Base-by-base conservation (phyloP, 2,329 filamentous ascomycete genomes). In the Penicillium carneum region DNA sequence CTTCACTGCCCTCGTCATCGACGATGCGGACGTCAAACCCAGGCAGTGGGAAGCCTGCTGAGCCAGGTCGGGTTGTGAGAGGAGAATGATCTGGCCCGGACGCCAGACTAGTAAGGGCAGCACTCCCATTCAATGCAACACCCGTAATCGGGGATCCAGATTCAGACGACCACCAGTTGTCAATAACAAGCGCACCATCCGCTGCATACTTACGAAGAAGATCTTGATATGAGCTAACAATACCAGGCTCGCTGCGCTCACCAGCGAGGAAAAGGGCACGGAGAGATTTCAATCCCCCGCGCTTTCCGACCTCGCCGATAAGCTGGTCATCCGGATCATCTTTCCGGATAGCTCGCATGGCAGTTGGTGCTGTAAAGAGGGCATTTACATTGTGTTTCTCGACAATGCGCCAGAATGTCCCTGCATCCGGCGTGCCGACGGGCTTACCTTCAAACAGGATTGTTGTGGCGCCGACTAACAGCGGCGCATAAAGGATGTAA, bases 401-500 rank as follows among this genome's bases (percentile, higher is more conserved):
- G 4, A 96, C 78, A 18, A 97, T 87, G 2, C 93, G 84, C 93
- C 93, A 98, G 74, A 97, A 95, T 0, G 90, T 90, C 6, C 91
- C 90, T 0, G 92, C 90, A 69, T 97, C 88, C 0, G 93, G 93
- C 0, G 93, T 97, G 4, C 93, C 93, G 12, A 97, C 84, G 0
- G 93, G 93, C 68, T 97, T 97, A n/a, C 93, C 94, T 79, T 97
- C 93, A 75, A 93, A 97, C 0, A 97, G 82, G 1, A 97, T 86
- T 0, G 92, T 96, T 1, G 93, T 89, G 1, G 93, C 93, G 5
- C 93, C 93, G 0, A 90, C 87, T 1, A 97, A 85, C 6, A 98
- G 85, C 12, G 93, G 93, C 4, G 87, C 93, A 72, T 97, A 97
- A 12, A 97, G 82, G 64, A 97, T 97, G 74, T 95, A 97, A 6